Base-by-base conservation (phyloP, 2,329 filamentous ascomycete genomes). In the Aureobasidium sp. region DNA sequence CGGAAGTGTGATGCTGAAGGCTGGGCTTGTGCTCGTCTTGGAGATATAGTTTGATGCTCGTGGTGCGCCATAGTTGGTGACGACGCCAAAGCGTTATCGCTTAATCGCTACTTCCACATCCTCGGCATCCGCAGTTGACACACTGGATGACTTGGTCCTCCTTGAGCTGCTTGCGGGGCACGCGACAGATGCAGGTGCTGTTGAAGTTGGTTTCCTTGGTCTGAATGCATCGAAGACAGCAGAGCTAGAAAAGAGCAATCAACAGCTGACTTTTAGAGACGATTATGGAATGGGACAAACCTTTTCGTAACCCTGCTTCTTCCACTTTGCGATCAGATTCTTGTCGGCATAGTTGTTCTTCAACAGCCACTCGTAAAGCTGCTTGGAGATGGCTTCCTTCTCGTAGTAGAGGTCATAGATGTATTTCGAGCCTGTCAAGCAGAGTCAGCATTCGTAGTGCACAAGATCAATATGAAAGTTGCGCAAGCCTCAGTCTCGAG, bases 191-290 rank as follows among this genome's bases (percentile, higher is more conserved):
- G 74, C 94, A 99, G 0, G 93, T 99, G 66, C 90, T 89, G 75
- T 93, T 94, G 80, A 97, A 99, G 76, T 99, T 99, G 34, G 94
- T 99, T 80, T 99, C 94, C 76, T 97, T 97, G n/a, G 94, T 97
- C 77, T 99, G 94, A 62, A 99, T 93, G 76, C 94, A 99, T 65
- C 92, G 86, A 61, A 97, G 80, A 75, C 94, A 99, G 77, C 94
- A 99, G 47, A 99, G 79, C 89, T 94, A 70, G 37, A 60, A 68
- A 53, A 67, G 65, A 52, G 15, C 23, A 27, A 29, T 62, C 37
- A 62, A 53, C 53, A 44, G 17, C 5, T 29, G 55, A 10, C 10
- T 9, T 13, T 17, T 1, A 17, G 5, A 39, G 1, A 34, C 17
- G 13, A 12, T 0, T 26, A 12, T 10, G 8, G 10, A 10, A n/a